Base-by-base conservation (phyloP, 148 eudicot species). In the Persicaria tinctoria region DNA sequence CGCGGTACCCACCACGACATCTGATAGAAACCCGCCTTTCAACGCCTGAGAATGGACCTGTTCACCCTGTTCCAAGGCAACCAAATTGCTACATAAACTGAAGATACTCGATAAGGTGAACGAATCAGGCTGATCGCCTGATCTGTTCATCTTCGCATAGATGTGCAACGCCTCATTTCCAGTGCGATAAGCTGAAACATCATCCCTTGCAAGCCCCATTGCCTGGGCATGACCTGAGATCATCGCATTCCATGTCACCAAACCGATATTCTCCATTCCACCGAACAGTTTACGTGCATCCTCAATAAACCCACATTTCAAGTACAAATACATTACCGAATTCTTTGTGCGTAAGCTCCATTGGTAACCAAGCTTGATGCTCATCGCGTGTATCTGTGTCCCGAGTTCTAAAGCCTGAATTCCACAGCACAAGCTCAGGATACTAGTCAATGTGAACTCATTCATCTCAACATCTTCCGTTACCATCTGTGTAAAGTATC, bases 161-260 rank as follows among this genome's bases (percentile, higher is more conserved):
- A 84, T 72, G 51, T 80, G 76, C 46, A 90, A 84, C 18, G 89
- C 92, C 77, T 82, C 88, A 41, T 64, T 74, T 70, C 96, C 96
- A 78, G 82, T 75, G 53, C 74, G 73, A 74, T 84, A 78, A 41
- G 86, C 84, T 12, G 79, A 79, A 68, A 90, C 70, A 23, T 80
- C 79, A 69, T 90, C 80, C 49, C 80, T 83, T 27, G 80, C 76
- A 17, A 80, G 75, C 81, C 78, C 86, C 83, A 80, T 88, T 87
- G 87, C 83, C 53, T 90, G 89, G 64, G 89, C 96, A 83, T 83
- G 86, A 56, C 96, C 96, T 47, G 92, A 89, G 83, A 88, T 90
- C 86, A 90, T 82, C n/a, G 92, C 87, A 79, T 90, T 88, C 96
- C 96, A 90, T 5, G 92, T 85, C 50, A 88, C 87, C 79, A 84